These are phyloP conservation scores for Trametes elegans DNA, from an alignment of 768 basidiomycete species.

Conservation along the genomic window DNA sequence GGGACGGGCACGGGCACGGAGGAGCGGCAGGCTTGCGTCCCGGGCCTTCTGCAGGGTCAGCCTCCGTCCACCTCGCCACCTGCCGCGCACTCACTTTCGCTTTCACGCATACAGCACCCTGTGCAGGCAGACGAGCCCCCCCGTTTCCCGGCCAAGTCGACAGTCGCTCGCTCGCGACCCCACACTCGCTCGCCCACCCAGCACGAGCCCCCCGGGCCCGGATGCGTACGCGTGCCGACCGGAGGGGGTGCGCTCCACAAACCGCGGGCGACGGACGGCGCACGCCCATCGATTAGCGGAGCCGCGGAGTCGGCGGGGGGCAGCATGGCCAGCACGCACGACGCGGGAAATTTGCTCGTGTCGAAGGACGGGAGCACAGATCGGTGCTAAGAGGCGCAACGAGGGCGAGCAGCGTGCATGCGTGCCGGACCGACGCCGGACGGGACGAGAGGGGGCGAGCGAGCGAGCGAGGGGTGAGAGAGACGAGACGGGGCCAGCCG, in stretches of 20 bases:
- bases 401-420: neutral
- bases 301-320: neutral
- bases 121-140: too few relatives aligned
- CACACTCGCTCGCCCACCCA: too few relatives aligned
- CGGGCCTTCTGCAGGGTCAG: too few relatives aligned
- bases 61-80: too few relatives aligned
- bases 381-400: neutral
- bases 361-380: neutral
- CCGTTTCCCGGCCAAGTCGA: too few relatives aligned
- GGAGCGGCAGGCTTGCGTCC: too few relatives aligned
- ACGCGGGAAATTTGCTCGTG: neutral
- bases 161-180: too few relatives aligned
- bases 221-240: neutral
- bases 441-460: neutral
- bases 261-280: neutral
- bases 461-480: neutral
- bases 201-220: neutral
- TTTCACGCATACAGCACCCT: too few relatives aligned
- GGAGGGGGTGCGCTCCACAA: neutral
- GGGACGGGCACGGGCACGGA: too few relatives aligned
- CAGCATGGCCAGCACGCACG: conserved; percentile 1
- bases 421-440: conserved; percentile 8
- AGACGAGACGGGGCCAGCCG: neutral
- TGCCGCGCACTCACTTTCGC: too few relatives aligned
- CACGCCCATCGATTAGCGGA: conserved; percentile 7